phyloP scores from a whole-genome alignment of 140 eudicot species.

The Oenanthe javanica region DNA sequence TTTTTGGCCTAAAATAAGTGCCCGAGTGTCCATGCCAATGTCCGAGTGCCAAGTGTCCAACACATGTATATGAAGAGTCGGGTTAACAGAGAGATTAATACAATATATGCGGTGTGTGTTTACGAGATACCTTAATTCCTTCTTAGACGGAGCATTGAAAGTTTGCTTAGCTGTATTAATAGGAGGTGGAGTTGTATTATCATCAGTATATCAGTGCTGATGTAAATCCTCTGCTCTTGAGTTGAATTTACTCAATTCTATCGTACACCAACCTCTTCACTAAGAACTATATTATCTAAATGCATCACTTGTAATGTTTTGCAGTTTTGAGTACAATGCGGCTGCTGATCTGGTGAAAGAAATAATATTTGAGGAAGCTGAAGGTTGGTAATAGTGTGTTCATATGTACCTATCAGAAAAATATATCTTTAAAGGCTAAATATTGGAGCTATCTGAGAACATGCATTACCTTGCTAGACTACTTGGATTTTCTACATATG shows the following conservation, averaged over 20 bases:
- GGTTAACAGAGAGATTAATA: neutral
- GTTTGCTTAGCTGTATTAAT: neutral
- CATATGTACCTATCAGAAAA: neutral
- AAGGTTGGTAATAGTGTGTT: slow-evolving; percentile 42
- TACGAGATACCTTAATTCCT: neutral
- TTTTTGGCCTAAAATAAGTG: too few species aligned
- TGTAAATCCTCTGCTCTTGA: neutral
- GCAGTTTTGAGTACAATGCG: slow-evolving; percentile 85
- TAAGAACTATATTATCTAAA: neutral
- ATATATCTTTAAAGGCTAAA: neutral
- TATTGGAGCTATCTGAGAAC: neutral
- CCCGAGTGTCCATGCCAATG: too few species aligned
- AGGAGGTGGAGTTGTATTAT: neutral
- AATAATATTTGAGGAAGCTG: slow-evolving; percentile 69
- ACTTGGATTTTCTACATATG: neutral
- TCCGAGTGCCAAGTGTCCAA: too few species aligned
- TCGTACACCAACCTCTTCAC: neutral
- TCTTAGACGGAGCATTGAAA: neutral
- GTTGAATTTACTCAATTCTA: neutral
- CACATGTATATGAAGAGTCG: too few species aligned
- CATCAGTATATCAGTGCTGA: neutral
- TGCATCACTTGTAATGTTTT: slow-evolving; percentile 8
- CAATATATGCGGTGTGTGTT: neutral
- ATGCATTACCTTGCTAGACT: neutral
- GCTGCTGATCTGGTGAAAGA: slow-evolving; percentile 71